These are phyloP conservation scores for Amanita muscaria DNA, from an alignment of 768 basidiomycete genomes.

Conservation along the genomic window DNA sequence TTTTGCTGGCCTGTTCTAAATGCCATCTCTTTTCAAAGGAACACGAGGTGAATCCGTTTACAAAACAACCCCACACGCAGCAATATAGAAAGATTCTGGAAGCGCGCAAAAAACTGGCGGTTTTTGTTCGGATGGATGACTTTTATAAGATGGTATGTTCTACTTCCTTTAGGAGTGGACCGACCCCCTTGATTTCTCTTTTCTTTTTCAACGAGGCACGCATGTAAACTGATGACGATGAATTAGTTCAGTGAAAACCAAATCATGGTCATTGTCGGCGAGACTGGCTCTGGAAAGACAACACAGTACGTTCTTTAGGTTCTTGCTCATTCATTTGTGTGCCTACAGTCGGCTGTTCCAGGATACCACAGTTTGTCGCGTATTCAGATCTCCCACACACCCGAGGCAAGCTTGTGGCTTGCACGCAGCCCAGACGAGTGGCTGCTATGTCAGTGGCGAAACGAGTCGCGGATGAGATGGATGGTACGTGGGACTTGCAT, in stretches of 20 bases:
- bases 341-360: no score
- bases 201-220: slow-evolving; percentile 6
- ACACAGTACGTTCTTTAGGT: slow-evolving; percentile 75
- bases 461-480: slow-evolving; percentile 99
- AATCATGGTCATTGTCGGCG: slow-evolving; percentile 86
- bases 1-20: background rate
- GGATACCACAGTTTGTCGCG: slow-evolving; percentile 94
- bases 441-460: slow-evolving; percentile 98
- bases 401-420: slow-evolving; percentile 86
- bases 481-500: slow-evolving; percentile 49
- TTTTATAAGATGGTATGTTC: slow-evolving; percentile 75
- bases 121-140: slow-evolving; percentile 86
- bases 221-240: slow-evolving; percentile 1
- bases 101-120: slow-evolving; percentile 80
- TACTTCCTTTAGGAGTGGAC: slow-evolving; percentile 33
- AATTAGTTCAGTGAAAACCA: slow-evolving; percentile 67
- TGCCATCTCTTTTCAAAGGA: slow-evolving; percentile 36
- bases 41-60: slow-evolving; percentile 83
- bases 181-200: slow-evolving; percentile 23
- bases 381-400: slow-evolving; percentile 90
- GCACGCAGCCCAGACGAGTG: slow-evolving; percentile 93
- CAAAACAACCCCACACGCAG: slow-evolving; percentile 61
- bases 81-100: slow-evolving; percentile 85
- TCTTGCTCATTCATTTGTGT: background rate
- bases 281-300: slow-evolving; percentile 94